A percentile compares a stretch with the other conserved stretches of the same genome.
These are phyloP conservation scores for Asterophora parasitica DNA, from an alignment of 768 basidiomycete genomes.

Conservation along the genomic window DNA sequence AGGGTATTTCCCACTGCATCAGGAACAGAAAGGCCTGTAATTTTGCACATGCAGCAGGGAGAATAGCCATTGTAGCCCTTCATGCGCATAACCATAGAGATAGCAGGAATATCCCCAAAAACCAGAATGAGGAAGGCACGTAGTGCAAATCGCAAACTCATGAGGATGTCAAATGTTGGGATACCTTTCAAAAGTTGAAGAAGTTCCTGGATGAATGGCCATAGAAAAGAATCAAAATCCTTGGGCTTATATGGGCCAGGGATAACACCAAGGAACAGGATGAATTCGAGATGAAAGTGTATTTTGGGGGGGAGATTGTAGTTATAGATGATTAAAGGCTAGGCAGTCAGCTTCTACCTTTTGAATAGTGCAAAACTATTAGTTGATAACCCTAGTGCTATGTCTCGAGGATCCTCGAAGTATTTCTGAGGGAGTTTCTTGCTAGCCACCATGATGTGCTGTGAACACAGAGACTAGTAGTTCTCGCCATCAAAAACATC, in stretches of 20 bases:
- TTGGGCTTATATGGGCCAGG: conserved; percentile 35
- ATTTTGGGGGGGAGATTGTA: conserved; percentile 24
- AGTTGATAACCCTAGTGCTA: too few species aligned
- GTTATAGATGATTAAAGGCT: too few species aligned
- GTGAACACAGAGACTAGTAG: too few species aligned
- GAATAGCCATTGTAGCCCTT: conserved; percentile 33
- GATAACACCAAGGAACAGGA: conserved; percentile 34
- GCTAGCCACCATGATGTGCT: too few species aligned
- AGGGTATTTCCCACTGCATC: conserved; percentile 9
- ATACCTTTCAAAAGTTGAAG: conserved; percentile 28
- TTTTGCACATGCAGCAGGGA: conserved; percentile 31
- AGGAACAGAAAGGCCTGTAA: conserved; percentile 20
- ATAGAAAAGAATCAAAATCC: conserved; percentile 34
- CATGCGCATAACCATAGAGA: conserved; percentile 24
- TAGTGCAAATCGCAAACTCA: conserved; percentile 12
- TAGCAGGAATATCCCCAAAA: conserved; percentile 22
- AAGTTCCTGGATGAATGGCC: conserved; percentile 31
- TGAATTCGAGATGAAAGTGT: conserved; percentile 25
- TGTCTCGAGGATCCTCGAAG: too few species aligned
- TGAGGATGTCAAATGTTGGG: conserved; percentile 23
- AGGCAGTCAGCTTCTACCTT: too few species aligned
- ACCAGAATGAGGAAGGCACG: conserved; percentile 18
- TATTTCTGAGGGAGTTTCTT: too few species aligned
- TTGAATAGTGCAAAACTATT: too few species aligned
- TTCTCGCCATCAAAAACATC: too few species aligned